Evolutionary conservation across 129 eudicot genomes (phyloP), one percentile per base, ranked within the genome.

Genomic region (Oenanthe sinensis): DNA sequence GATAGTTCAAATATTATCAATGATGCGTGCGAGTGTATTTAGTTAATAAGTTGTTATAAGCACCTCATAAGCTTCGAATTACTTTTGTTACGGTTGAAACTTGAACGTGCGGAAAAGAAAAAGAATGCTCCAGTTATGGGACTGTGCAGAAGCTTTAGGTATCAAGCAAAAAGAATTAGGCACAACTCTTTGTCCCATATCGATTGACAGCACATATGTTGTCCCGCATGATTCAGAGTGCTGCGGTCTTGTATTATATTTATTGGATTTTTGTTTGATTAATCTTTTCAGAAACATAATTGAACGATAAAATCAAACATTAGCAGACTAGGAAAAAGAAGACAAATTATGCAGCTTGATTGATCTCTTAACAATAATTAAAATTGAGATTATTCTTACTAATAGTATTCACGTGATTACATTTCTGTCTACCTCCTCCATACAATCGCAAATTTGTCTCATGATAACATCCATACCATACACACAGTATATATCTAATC

Each of bases 331-430:
- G 42, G 42, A 3, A 39, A 3, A 39, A 39, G 42, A 39, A 3
- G 4, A 39, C 4, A 39, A 39, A 39, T 39, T 46, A 11, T 10
- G 49, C 49, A 46, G 11, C 49, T 46, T 11, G 49, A 46, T 46
- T 46, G 49, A 46, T 12, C 58, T 50, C 58, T 17, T 39, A 39
- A 39, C 2, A 39, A 39, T 39, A 39, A 39, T 39, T 3, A 33
- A 33, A 33, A 0, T 33, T 33, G 36, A 33, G 36, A 33, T 33
- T 33, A 33, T 33, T 33, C 36, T 33, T 33, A 33, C 36, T 33
- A 58, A 58, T 9, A 58, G 14, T 12, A 58, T 42, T 72, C 48
- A 72, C 76, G 76, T 72, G 76, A 72, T 43, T 72, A 43, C 76
- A n/a, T 72, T 44, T 39, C 16, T 36, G n/a, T 42, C 50, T 20